Conservation (phyloP, 768 basidiomycete genomes). For the Vararia minispora region DNA sequence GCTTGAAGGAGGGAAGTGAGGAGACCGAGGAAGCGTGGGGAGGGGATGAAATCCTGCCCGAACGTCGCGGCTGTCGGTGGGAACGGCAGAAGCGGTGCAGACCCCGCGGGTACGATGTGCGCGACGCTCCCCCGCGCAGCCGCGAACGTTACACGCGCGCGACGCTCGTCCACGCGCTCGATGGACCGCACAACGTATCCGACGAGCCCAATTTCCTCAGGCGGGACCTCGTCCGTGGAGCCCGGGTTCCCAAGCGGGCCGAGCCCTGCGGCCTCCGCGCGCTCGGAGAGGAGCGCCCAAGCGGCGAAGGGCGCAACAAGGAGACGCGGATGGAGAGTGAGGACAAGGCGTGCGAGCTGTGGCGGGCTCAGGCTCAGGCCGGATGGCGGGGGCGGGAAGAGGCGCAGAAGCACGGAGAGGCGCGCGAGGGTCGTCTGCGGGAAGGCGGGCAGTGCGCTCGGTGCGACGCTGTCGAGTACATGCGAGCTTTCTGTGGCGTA, state of each 20-base stretch:
- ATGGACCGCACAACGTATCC: slow-evolving; percentile 38
- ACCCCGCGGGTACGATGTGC: slow-evolving; percentile 38
- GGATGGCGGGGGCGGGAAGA: slow-evolving; percentile 44
- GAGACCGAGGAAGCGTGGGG: slow-evolving; percentile 41
- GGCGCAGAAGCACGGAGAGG: slow-evolving; percentile 30
- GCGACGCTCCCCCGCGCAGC: slow-evolving; percentile 19
- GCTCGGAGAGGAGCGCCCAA: slow-evolving; percentile 49
- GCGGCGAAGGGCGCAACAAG: slow-evolving; percentile 45
- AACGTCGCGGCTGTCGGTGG: slow-evolving; percentile 24
- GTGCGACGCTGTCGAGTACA: slow-evolving; percentile 40
- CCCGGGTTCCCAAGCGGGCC: slow-evolving; percentile 40
- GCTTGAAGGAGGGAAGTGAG: slow-evolving; percentile 50
- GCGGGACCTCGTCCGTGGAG: slow-evolving; percentile 24
- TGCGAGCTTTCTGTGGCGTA: slow-evolving; percentile 48
- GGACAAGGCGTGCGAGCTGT: slow-evolving; percentile 42
- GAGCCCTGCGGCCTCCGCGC: slow-evolving; percentile 41
- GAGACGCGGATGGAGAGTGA: slow-evolving; percentile 50
- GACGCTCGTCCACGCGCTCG: slow-evolving; percentile 27
- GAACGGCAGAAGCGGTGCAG: slow-evolving; percentile 32
- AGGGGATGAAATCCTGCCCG: slow-evolving; percentile 32
- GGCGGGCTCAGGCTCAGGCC: slow-evolving; percentile 29
- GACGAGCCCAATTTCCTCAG: slow-evolving; percentile 37
- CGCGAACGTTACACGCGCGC: slow-evolving; percentile 34
- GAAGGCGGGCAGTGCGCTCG: slow-evolving; percentile 45
- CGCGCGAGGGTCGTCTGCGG: slow-evolving; percentile 53